These are phyloP conservation scores for Botrytis cinerea DNA, from an alignment of 2,329 filamentous ascomycete genomes.

Conservation along the genomic window DNA sequence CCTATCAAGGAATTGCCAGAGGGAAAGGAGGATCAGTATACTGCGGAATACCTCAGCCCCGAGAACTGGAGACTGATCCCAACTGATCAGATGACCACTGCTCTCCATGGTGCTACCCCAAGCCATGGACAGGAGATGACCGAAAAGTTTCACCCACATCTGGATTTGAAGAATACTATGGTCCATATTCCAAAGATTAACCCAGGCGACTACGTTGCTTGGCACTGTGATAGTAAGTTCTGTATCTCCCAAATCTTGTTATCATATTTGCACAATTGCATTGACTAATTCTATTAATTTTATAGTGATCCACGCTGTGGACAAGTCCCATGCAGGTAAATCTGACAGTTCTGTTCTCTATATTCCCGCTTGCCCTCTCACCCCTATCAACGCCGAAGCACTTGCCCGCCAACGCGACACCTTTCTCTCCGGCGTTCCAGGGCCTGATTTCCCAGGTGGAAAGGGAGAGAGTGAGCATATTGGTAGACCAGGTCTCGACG, in stretches of 20 bases:
- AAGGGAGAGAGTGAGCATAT: slow-evolving; percentile 62
- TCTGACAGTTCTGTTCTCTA: slow-evolving; percentile 83
- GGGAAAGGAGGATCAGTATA: slow-evolving; percentile 48
- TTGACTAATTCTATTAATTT: not conserved
- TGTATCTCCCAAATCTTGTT: not conserved
- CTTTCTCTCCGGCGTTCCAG: slow-evolving; percentile 67
- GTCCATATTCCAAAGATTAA: slow-evolving; percentile 62
- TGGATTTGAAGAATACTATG: slow-evolving; percentile 63
- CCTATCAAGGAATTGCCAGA: slow-evolving; percentile 41
- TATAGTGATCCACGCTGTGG: slow-evolving; percentile 66
- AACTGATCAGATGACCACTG: slow-evolving; percentile 48
- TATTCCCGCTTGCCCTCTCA: slow-evolving; percentile 83
- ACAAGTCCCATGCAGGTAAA: slow-evolving; percentile 71
- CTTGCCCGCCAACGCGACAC: slow-evolving; percentile 69
- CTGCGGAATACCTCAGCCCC: slow-evolving; percentile 14
- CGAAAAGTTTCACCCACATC: slow-evolving; percentile 61
- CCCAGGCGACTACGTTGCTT: slow-evolving; percentile 68
- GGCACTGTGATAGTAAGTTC: slow-evolving; percentile 51
- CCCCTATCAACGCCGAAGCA: slow-evolving; percentile 71
- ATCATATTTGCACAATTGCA: too few relatives aligned
- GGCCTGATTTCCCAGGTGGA: slow-evolving; percentile 71
- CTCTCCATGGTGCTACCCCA: slow-evolving; percentile 67
- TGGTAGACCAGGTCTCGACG: slow-evolving; percentile 44
- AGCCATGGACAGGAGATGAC: slow-evolving; percentile 65
- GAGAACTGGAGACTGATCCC: slow-evolving; percentile 59